A percentile compares a stretch with the other conserved stretches of the same genome.
These are phyloP conservation scores for Rubus parviflorus DNA, from an alignment of 306 rosid species.

Conservation along the genomic window DNA sequence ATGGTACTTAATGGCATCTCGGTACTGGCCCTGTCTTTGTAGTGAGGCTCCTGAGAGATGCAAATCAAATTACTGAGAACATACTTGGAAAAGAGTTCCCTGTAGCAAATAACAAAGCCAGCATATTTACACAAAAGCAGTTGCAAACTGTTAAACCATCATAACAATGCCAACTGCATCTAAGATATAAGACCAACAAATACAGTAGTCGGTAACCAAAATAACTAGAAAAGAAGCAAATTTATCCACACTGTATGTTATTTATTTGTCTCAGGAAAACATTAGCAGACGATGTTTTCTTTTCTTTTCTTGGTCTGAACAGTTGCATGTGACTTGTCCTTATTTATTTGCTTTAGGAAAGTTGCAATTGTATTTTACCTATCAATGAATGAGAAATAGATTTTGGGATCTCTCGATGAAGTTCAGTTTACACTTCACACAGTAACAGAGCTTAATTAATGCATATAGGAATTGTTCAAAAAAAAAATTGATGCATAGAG, in stretches of 20 bases:
- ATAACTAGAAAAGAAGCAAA: background rate
- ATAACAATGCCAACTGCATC: background rate
- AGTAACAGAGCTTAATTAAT: background rate
- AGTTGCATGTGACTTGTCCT: background rate
- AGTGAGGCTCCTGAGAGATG: slow-evolving; percentile 74
- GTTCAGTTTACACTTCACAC: background rate
- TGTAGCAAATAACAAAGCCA: background rate
- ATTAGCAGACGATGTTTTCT: background rate
- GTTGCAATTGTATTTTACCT: background rate
- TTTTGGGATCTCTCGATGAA: background rate
- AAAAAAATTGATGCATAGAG: background rate
- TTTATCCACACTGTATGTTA: background rate
- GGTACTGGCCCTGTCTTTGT: slow-evolving; percentile 85
- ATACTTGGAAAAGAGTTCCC: background rate
- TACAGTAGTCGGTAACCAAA: background rate
- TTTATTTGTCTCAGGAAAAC: no score
- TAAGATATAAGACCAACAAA: background rate
- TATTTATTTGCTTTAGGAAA: background rate
- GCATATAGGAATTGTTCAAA: background rate
- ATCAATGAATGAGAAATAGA: background rate
- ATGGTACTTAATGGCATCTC: slow-evolving; percentile 85
- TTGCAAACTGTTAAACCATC: background rate
- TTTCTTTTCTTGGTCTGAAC: background rate
- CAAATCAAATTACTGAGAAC: background rate
- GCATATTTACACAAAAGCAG: background rate